Base-by-base conservation (phyloP, 179 eudicot species). In the Monotropa hypopitys region DNA sequence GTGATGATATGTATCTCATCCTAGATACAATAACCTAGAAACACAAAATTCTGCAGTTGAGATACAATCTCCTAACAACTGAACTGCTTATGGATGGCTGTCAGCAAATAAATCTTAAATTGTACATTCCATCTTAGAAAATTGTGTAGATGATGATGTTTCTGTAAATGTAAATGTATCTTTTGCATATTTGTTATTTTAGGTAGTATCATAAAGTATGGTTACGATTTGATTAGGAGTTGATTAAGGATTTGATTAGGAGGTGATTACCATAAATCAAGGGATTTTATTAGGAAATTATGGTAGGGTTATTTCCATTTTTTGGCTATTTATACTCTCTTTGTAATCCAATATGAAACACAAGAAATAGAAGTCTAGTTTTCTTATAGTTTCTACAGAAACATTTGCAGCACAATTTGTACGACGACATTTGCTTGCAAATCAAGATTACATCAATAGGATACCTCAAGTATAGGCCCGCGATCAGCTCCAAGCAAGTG, bases 381-480 rank as follows among this genome's bases (percentile, higher is more conserved):
- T n/a, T n/a, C n/a, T n/a, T n/a, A n/a, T n/a, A n/a, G n/a, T n/a
- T n/a, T 38, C 40, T 23, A 57, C 15, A 13, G 65, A 32, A 73
- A 53, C 30, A 35, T 72, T 49, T n/a, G 35, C 32, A 57, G 16
- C n/a, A 53, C 68, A 57, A 57, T 40, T 21, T 57, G n/a, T 49
- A 57, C 12, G 46, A 73, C 66, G 6, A 30, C 23, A 38, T 23
- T 12, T 59, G 45, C 26, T 42, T 23, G 46, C 77, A 75, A 56
- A 63, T 76, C 32, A 62, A 76, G 32, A 78, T 3, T 46, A 78
- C 45, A 33, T 32, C 16, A 32, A 68, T 13, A 28, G 20, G 18
- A 79, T 90, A 93, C 99, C 98, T 95, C 99, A 84, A 95, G 97
- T 57, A 95, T 93, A 43, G 99, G 99, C 70, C 99, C 99, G 73